These are phyloP conservation scores for Boletellus sp. DNA, from an alignment of 1,284 basidiomycete species.

Conservation along the genomic window DNA sequence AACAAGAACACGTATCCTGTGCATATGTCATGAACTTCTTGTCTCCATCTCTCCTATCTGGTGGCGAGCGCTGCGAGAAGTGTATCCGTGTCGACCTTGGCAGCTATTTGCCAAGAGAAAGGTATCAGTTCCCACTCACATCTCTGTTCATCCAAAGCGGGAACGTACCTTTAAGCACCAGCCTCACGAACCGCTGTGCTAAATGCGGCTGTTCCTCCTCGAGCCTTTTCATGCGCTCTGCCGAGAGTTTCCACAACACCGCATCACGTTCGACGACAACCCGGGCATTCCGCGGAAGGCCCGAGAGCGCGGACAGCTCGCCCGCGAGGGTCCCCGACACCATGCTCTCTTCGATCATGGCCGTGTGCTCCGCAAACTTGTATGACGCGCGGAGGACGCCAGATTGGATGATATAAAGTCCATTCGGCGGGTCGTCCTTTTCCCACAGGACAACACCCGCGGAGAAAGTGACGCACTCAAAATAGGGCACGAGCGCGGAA, in stretches of 20 bases:
- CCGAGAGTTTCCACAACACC: slow-evolving; percentile 77
- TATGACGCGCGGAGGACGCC: slow-evolving; percentile 83
- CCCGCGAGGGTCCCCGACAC: slow-evolving; percentile 89
- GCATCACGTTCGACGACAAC: slow-evolving; percentile 77
- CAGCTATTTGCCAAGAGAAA: slow-evolving; percentile 42
- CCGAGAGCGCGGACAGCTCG: slow-evolving; percentile 79
- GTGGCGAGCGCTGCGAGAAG: slow-evolving; percentile 71
- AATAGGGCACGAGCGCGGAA: slow-evolving; percentile 65
- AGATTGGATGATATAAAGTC: slow-evolving; percentile 81
- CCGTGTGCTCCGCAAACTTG: slow-evolving; percentile 65
- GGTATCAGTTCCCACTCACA: background rate
- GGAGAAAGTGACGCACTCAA: slow-evolving; percentile 58
- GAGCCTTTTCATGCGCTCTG: slow-evolving; percentile 52
- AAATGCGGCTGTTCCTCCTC: slow-evolving; percentile 66
- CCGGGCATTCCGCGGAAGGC: slow-evolving; percentile 78
- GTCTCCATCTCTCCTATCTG: slow-evolving; percentile 38
- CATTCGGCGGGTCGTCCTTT: slow-evolving; percentile 74
- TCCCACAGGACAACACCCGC: slow-evolving; percentile 73
- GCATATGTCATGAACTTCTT: background rate
- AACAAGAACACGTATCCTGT: too few relatives aligned
- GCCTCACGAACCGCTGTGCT: slow-evolving; percentile 63
- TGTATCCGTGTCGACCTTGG: slow-evolving; percentile 77
- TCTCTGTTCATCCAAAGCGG: too few relatives aligned
- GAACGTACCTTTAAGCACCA: slow-evolving; percentile 72
- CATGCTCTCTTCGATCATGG: slow-evolving; percentile 82